A percentile compares a stretch with the other conserved stretches of the same genome.
Evolutionary conservation across 2,329 filamentous ascomycete species (phyloP).

Genomic region (Fusarium kyushuense): DNA sequence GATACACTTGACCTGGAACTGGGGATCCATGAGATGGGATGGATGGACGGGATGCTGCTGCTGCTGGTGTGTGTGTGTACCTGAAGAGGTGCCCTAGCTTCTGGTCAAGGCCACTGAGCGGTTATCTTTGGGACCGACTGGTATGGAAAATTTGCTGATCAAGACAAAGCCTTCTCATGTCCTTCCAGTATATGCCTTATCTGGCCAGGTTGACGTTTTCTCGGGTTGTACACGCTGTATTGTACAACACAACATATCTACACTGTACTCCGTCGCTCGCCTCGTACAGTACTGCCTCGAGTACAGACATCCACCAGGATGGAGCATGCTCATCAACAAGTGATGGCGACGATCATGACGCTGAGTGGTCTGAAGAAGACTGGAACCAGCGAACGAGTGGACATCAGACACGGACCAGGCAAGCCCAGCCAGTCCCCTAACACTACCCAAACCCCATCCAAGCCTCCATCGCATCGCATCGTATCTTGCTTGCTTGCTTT

Average conservation of each 20-base stretch:
- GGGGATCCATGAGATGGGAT: constrained; percentile 31
- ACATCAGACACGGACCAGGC: constrained; percentile 38
- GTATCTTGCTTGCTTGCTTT: constrained; percentile 36
- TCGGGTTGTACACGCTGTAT: constrained; percentile 23
- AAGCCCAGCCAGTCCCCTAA: constrained; percentile 5
- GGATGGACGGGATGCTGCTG: constrained; percentile 23
- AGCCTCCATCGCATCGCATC: constrained; percentile 13
- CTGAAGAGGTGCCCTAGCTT: constrained; percentile 38
- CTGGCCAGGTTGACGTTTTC: constrained; percentile 24
- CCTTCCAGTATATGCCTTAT: constrained; percentile 5
- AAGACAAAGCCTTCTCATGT: constrained; percentile 10
- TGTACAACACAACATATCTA: constrained; percentile 14
- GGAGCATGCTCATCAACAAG: constrained; percentile 34
- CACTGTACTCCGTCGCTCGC: not conserved
- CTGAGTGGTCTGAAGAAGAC: constrained; percentile 34
- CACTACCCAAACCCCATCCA: not conserved
- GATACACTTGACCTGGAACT: constrained; percentile 16
- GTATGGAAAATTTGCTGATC: constrained; percentile 14
- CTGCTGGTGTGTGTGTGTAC: constrained; percentile 17
- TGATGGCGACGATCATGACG: constrained; percentile 46
- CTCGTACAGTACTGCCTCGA: no score
- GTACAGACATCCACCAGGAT: constrained; percentile 28
- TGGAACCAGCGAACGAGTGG: constrained; percentile 47
- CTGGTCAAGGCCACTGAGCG: constrained; percentile 31
- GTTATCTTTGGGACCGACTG: constrained; percentile 15